Percentiles rank a stretch among this genome's conserved stretches.
Conservation (phyloP, 257 asterid species). For the Penstemon newberryi region DNA sequence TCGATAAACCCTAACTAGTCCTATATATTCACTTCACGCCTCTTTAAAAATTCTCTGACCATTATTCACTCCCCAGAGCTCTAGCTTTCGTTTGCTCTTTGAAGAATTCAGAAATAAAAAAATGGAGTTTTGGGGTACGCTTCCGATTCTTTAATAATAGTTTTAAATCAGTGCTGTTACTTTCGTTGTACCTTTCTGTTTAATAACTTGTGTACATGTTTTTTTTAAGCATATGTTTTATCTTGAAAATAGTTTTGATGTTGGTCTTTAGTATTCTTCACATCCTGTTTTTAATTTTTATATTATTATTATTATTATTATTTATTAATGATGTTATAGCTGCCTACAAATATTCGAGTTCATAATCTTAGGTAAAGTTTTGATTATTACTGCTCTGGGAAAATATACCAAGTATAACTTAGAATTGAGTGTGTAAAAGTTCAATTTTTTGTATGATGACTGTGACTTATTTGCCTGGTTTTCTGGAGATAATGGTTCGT, state of each 20-base stretch:
- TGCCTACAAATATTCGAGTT: background rate
- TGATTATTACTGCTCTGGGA: background rate
- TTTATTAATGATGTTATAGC: background rate
- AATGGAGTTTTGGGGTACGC: slow-evolving; percentile 78
- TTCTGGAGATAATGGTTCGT: too few species aligned
- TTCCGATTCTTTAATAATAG: background rate
- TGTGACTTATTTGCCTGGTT: too few species aligned
- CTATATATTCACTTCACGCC: slow-evolving; percentile 28
- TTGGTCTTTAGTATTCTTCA: background rate
- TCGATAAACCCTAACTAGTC: slow-evolving; percentile 3
- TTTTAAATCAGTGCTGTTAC: background rate
- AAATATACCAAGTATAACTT: too few species aligned
- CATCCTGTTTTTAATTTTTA: background rate
- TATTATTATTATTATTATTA: background rate
- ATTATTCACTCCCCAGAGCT: background rate
- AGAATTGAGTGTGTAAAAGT: too few species aligned
- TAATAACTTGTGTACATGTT: background rate
- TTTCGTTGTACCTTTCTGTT: background rate
- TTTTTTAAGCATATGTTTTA: background rate
- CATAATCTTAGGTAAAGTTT: too few species aligned
- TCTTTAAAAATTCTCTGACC: slow-evolving; percentile 16
- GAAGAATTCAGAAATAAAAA: background rate
- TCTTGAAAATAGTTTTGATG: background rate
- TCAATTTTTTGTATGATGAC: too few species aligned
- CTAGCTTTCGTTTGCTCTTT: background rate